Evolutionary conservation across 192 early-diverging fungal genomes (phyloP).

Genomic region (Coemansia sp.): DNA sequence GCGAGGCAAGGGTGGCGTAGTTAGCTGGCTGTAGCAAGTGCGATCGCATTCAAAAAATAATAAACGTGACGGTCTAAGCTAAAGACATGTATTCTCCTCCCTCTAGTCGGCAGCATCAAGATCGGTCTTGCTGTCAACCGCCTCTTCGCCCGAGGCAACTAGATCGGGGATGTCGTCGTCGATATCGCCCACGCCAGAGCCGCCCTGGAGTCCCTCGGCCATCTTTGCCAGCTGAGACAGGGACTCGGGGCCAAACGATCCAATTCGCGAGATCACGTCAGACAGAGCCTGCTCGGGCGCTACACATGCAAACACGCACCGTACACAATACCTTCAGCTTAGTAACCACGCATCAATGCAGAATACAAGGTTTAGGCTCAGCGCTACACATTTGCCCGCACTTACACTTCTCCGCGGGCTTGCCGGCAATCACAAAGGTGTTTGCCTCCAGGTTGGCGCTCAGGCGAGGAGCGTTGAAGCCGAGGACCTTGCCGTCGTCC

Average conservation of each 20-base stretch:
- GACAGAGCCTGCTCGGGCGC: conserved; percentile 46
- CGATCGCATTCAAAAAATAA: neutral
- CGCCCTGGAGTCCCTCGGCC: conserved; percentile 80
- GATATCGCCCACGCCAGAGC: conserved; percentile 61
- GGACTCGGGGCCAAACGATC: conserved; percentile 85
- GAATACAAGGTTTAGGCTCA: neutral
- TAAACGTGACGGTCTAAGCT: neutral
- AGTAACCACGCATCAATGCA: neutral
- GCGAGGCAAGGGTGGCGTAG: neutral
- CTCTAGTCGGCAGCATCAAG: conserved; percentile 42
- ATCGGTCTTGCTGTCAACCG: conserved; percentile 59
- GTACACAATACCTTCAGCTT: neutral
- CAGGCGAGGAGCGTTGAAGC: conserved; percentile 87
- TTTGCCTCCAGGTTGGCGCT: conserved; percentile 83
- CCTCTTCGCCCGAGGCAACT: conserved; percentile 73
- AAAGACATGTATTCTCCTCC: no score
- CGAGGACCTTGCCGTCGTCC: conserved; percentile 88
- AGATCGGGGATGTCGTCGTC: conserved; percentile 98
- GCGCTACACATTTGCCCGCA: neutral
- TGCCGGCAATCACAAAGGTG: conserved; percentile 95
- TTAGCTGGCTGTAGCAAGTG: neutral
- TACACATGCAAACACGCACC: neutral
- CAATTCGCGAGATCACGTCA: conserved; percentile 55
- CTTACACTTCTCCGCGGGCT: conserved; percentile 61
- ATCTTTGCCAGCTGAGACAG: conserved; percentile 85